These are phyloP conservation scores for Fallopia convolvulus DNA, from an alignment of 148 eudicot genomes.

Conservation along the genomic window DNA sequence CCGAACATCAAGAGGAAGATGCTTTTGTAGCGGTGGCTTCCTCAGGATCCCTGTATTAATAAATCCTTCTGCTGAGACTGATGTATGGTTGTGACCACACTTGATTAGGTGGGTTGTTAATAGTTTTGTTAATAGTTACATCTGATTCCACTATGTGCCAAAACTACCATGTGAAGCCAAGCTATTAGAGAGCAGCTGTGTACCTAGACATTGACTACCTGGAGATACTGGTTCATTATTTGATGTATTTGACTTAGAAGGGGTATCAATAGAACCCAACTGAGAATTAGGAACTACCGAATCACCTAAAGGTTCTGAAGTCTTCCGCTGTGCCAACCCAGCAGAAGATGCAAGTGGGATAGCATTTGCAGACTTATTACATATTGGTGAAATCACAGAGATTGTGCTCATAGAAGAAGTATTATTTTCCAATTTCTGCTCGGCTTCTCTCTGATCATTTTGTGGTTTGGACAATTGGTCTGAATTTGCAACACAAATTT, in stretches of 20 bases:
- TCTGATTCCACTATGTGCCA: slow-evolving; percentile 38
- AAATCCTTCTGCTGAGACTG: slow-evolving; percentile 32
- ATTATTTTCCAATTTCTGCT: slow-evolving; percentile 26
- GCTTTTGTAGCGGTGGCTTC: slow-evolving; percentile 15
- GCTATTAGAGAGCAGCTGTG: slow-evolving; percentile 29
- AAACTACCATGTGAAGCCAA: slow-evolving; percentile 24
- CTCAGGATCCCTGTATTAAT: slow-evolving; percentile 22
- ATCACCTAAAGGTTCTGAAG: slow-evolving; percentile 32
- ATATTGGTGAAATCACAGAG: slow-evolving; percentile 20
- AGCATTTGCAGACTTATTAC: slow-evolving; percentile 21
- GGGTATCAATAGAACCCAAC: slow-evolving; percentile 27
- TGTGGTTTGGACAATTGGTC: slow-evolving; percentile 33
- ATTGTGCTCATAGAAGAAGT: slow-evolving; percentile 18
- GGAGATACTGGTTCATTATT: slow-evolving; percentile 33
- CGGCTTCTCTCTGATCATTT: slow-evolving; percentile 27
- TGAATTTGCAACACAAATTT: slow-evolving; percentile 35
- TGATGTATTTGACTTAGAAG: slow-evolving; percentile 25
- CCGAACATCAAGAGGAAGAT: slow-evolving; percentile 29
- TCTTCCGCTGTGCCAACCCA: slow-evolving; percentile 27
- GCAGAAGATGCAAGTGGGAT: slow-evolving; percentile 27
- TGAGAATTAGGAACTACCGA: slow-evolving; percentile 25
- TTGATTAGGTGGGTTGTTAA: slow-evolving; percentile 21
- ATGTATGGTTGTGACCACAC: slow-evolving; percentile 15
- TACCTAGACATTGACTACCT: slow-evolving; percentile 31
- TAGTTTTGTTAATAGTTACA: slow-evolving; percentile 16